These are phyloP conservation scores for Gymnopilus dilepis DNA, from an alignment of 768 basidiomycete species.

Conservation along the genomic window DNA sequence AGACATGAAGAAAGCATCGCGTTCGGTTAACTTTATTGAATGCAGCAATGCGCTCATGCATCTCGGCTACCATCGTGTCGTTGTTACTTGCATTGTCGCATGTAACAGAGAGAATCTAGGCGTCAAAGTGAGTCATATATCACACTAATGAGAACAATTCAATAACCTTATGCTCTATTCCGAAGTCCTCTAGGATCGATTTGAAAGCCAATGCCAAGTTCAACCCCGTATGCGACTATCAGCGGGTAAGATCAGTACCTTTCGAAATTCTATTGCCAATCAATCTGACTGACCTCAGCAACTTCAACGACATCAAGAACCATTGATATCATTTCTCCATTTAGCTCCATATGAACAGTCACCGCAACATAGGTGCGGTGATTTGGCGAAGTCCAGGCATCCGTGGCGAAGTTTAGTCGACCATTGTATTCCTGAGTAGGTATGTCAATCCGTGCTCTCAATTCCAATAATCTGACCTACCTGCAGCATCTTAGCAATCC, in stretches of 20 bases:
- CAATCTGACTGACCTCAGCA: too few relatives aligned
- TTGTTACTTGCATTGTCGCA: constrained; percentile 41
- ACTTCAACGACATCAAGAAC: constrained; percentile 46
- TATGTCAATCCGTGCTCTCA: background rate
- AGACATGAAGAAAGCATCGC: constrained; percentile 41
- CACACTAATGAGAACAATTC: background rate
- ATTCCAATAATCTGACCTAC: background rate
- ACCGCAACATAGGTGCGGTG: constrained; percentile 36
- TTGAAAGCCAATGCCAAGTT: constrained; percentile 41
- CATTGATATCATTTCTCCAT: constrained; percentile 30
- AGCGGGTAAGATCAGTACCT: too few relatives aligned
- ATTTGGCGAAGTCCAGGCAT: constrained; percentile 43
- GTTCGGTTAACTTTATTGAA: constrained; percentile 32
- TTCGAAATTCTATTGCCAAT: too few relatives aligned
- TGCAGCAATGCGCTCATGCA: constrained; percentile 23
- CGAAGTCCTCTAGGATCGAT: constrained; percentile 38
- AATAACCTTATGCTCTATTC: constrained; percentile 37
- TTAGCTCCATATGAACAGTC: constrained; percentile 37
- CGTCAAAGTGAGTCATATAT: background rate
- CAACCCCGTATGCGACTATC: constrained; percentile 35
- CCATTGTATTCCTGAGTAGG: constrained; percentile 12
- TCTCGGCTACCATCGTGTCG: constrained; percentile 38
- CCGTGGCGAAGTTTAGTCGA: constrained; percentile 14
- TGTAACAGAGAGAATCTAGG: constrained; percentile 35
- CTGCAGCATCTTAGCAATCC: constrained; percentile 3